Evolutionary conservation across 768 basidiomycete genomes (phyloP).

Genomic region (Phallus indusiatus): DNA sequence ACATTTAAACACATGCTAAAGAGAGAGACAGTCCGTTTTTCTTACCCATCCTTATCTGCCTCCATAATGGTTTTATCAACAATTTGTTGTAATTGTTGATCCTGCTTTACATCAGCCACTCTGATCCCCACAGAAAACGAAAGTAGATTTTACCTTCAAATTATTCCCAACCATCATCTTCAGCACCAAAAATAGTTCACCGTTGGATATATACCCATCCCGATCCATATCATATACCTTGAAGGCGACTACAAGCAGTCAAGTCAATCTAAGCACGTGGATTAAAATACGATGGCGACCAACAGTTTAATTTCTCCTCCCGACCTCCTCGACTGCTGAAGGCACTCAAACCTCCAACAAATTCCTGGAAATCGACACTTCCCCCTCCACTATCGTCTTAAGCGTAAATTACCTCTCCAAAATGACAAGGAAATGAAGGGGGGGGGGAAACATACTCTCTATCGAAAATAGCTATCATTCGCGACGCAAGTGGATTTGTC

Average conservation of each 20-base stretch:
- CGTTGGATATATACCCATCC: slow-evolving; percentile 96
- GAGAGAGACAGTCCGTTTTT: background rate
- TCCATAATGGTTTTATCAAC: slow-evolving; percentile 99
- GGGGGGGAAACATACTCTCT: slow-evolving; percentile 68
- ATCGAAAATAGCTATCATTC: slow-evolving; percentile 99
- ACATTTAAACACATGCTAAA: background rate
- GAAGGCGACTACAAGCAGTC: slow-evolving; percentile 74
- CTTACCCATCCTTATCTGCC: slow-evolving; percentile 84
- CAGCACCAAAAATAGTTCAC: slow-evolving; percentile 93
- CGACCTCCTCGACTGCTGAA: slow-evolving; percentile 95
- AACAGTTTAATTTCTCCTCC: slow-evolving; percentile 94
- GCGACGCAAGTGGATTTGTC: slow-evolving; percentile 89
- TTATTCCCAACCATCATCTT: slow-evolving; percentile 99
- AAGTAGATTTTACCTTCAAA: slow-evolving; percentile 57
- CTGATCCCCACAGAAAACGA: background rate
- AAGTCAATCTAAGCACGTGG: too few species aligned
- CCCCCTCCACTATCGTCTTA: slow-evolving; percentile 99
- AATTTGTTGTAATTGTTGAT: slow-evolving; percentile 97
- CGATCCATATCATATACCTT: slow-evolving; percentile 99
- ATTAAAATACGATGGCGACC: slow-evolving; percentile 23
- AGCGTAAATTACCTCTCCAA: too few species aligned
- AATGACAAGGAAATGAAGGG: background rate
- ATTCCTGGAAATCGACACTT: slow-evolving; percentile 98
- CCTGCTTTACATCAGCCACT: slow-evolving; percentile 36
- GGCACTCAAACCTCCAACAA: slow-evolving; percentile 94